Evolutionary conservation across 305 asterid species (phyloP), one percentile per base, ranked within the genome.

Genomic region (Fraxinus ornus): DNA sequence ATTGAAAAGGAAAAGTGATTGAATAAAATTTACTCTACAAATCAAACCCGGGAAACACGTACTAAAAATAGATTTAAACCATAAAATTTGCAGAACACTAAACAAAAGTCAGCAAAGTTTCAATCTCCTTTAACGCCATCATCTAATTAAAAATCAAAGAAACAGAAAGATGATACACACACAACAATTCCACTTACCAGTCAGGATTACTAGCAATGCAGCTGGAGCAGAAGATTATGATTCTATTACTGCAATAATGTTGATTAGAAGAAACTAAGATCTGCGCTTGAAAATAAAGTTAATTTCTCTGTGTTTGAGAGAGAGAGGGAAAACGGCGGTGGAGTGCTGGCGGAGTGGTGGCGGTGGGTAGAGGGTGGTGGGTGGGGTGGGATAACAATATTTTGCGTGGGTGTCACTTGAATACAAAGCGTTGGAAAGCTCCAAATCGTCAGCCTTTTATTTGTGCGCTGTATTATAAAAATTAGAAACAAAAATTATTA

Each of bases 381-480:
- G 33, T 30, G 33, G 33, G 0, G 41, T 49, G 28, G 73, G 77
- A 15, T 55, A 30, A 60, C 74, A 75, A 66, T 62, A 78, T 74
- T 81, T 66, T 78, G 81, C 79, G 57, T 79, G 19, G 84, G 82
- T 82, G 82, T 47, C 85, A 66, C 85, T 82, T 85, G 73, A 82
- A 79, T 83, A 83, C 81, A 79, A 78, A 83, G 60, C 81, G 88
- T 79, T 85, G 88, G 84, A 82, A 79, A 66, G 83, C 85, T 82
- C 84, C 88, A 79, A 85, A 78, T 72, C 60, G 60, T 80, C 85
- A 85, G 85, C 79, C 83, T 75, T 83, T 80, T 83, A 70, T 13
- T 70, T 30, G 41, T 70, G 75, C n/a, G 75, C 22, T 13, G 75
- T 68, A 28, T 28, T 28, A 68, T 49, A 15, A 49, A 49, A 49